Base-by-base conservation (phyloP, 139 green algal species). In the Closterium sp. region DNA sequence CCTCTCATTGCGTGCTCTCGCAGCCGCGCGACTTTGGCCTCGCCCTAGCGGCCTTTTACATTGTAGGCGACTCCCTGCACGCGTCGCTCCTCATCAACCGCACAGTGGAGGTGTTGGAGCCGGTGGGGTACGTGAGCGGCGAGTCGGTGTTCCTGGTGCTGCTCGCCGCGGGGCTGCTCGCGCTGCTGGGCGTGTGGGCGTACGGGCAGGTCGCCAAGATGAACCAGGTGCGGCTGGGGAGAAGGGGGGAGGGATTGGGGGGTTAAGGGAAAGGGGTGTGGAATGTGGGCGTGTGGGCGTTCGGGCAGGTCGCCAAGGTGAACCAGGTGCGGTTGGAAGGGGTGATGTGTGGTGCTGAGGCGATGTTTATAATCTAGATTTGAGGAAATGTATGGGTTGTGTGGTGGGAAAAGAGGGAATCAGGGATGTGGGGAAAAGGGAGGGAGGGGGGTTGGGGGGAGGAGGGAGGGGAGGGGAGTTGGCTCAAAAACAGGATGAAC, bases 231-330 rank as follows among this genome's bases (percentile, higher is more conserved):
- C 38, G 38, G 38, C 13, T 50, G 5, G 38, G 13, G 13, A 9
- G 7, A 9, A 9, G 38, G 19, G 28, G 29, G 28, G 38, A 50
- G 38, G 13, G 38, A 50, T 7, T 17, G 38, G 13, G 38, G 34
- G 34, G 38, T n/a, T n/a, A n/a, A 50, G 38, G 38, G 38, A 0
- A n/a, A n/a, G 4, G 38, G 38, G 0, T 50, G 38, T 50, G 38
- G 38, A n/a, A n/a, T 50, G 38, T 90, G 31, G 87, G 87, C 87
- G n/a, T 73, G 31, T 90, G 87, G 87, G 87, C 87, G 9, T 90
- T 84, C n/a, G 22, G 31, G 17, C 87, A 90, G 31, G 17, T 73
- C 9, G 28, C 2, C 24, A 9, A 90, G 62, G 27, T 79, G 62
- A 79, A 79, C 62, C 62, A 79, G 11, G 62, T 27, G 11, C 38